These are phyloP conservation scores for Tuber calosporum DNA, from an alignment of 495 filamentous ascomycete species.

Conservation along the genomic window DNA sequence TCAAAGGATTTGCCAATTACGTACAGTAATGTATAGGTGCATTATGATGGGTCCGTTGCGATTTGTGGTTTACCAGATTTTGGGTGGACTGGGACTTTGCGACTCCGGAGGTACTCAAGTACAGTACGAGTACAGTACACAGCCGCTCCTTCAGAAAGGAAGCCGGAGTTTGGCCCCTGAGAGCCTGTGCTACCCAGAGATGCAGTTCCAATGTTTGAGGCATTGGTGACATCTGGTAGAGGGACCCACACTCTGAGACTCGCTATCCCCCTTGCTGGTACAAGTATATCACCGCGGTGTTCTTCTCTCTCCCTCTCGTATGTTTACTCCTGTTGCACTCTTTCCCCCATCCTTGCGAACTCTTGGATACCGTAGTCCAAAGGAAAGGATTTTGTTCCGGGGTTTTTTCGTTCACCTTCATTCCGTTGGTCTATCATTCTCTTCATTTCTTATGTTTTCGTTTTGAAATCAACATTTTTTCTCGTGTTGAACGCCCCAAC, in stretches of 20 bases:
- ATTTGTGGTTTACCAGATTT: neutral
- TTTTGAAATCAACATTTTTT: neutral
- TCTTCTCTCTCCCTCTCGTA: neutral
- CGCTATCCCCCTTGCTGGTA: neutral
- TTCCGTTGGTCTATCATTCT: neutral
- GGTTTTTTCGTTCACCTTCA: neutral
- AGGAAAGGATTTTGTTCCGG: neutral
- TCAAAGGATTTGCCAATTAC: neutral
- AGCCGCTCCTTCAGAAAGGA: neutral
- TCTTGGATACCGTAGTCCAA: constrained; percentile 1
- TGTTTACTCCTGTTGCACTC: neutral
- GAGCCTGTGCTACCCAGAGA: neutral
- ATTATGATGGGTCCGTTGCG: neutral
- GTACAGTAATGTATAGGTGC: neutral
- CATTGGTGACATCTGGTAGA: neutral
- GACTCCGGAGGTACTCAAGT: neutral
- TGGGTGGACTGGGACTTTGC: neutral
- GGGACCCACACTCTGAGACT: neutral
- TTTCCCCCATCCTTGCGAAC: neutral
- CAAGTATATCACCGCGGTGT: neutral
- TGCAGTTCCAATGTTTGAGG: neutral
- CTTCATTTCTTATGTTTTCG: neutral
- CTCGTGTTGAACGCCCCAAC: neutral
- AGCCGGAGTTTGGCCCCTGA: neutral
- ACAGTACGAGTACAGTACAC: neutral